These are phyloP conservation scores for Anthracocystis walkeri DNA, from an alignment of 1,284 basidiomycete species.

Conservation along the genomic window DNA sequence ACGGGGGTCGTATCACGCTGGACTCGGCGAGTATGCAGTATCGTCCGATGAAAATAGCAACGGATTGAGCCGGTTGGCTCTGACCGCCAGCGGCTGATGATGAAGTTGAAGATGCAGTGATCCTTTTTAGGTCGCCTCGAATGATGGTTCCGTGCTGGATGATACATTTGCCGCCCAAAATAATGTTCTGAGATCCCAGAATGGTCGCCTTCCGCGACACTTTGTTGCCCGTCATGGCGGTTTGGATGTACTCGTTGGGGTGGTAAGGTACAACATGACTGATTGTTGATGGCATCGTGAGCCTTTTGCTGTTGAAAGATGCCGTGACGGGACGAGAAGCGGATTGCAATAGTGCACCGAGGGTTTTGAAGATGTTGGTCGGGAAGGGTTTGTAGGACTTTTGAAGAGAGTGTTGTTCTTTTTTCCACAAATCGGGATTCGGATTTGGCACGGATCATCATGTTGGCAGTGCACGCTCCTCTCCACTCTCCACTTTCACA, in stretches of 20 bases:
- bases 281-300: slow-evolving; percentile 33
- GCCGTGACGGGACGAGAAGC: neutral
- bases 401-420: slow-evolving; percentile 1
- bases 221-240: slow-evolving; percentile 84
- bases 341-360: neutral
- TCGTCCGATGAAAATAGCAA: slow-evolving; percentile 90
- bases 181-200: slow-evolving; percentile 93
- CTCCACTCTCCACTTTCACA: slow-evolving; percentile 2
- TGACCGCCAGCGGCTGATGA: slow-evolving; percentile 70
- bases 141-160: slow-evolving; percentile 89
- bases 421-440: slow-evolving; percentile 20
- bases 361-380: neutral
- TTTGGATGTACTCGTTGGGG: slow-evolving; percentile 62
- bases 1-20: slow-evolving; percentile 79
- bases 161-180: slow-evolving; percentile 95
- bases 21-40: slow-evolving; percentile 92
- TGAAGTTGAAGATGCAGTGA: slow-evolving; percentile 80
- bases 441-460: slow-evolving; percentile 39
- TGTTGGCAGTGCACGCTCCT: slow-evolving; percentile 10
- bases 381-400: neutral
- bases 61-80: slow-evolving; percentile 71
- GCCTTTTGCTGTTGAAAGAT: neutral
- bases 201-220: slow-evolving; percentile 94
- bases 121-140: slow-evolving; percentile 80
- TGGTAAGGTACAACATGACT: slow-evolving; percentile 39